Base-by-base conservation (phyloP, 116 monocot species). In the Zostera marina region DNA sequence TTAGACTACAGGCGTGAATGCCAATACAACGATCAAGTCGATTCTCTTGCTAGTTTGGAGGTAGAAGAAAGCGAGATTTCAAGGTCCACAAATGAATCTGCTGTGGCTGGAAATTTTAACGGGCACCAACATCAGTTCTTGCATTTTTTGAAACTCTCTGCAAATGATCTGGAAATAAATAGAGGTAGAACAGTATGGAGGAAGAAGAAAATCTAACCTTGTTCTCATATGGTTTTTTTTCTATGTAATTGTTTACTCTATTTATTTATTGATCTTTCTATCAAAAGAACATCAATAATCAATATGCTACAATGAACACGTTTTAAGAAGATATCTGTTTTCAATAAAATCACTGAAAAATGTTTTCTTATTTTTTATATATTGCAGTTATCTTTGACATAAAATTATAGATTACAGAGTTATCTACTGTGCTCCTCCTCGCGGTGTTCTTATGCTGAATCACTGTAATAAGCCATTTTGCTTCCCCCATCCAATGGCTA, bases 1-100 rank as follows among this genome's bases (percentile, higher is more conserved):
- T 47, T 99, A 53, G 99, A 99, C 57, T 99, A 91, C 48, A 74
- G 90, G 44, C 64, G 99, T 9, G 99, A 99, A 70, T 99, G 99
- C 77, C 99, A 99, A 58, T 87, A 77, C 17, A 69, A 81, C 46
- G 99, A 99, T 65, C 59, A 79, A 19, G 99, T 99, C n/a, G 99
- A 99, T 66, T 99, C 99, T 7, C 87, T 99, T 24, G 83, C 99
- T 8, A 91, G 81, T 63, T 54, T 66, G 38, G 87, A 99, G 53
- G 24, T 60, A 2, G 60, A 40, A 16, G 73, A 69, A 9, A 61
- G 64, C 14, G 46, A 52, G 53, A 40, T 15, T 17, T 17, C 46
- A 22, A 9, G 49, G 6, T 42, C 52, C n/a, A 6, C 57, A n/a
- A 8, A 38, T 12, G 53, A 22, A 0, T 42, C 52, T 23, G 56